A percentile compares a stretch with the other conserved stretches of the same genome.
Evolutionary conservation across 2,329 filamentous ascomycete species (phyloP).

Genomic region (Aspergillus sp.): DNA sequence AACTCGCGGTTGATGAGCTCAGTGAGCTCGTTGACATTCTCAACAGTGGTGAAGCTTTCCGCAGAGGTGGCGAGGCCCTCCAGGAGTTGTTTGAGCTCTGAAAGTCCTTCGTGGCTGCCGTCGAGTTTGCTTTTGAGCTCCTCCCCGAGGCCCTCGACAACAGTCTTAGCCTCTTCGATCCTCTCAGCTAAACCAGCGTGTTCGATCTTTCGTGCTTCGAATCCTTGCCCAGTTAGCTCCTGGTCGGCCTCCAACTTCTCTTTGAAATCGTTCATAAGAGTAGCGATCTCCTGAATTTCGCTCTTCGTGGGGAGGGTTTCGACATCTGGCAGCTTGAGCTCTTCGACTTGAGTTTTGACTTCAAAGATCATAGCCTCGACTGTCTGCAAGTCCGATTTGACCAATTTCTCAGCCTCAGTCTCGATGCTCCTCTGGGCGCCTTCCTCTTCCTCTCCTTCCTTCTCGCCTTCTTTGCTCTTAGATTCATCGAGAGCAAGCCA

Average conservation of each 20-base stretch:
- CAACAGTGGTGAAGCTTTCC: constrained; percentile 46
- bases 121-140: constrained; percentile 75
- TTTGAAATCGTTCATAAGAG: constrained; percentile 67
- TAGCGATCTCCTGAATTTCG: constrained; percentile 68
- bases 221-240: constrained; percentile 72
- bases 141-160: constrained; percentile 75
- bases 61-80: constrained; percentile 67
- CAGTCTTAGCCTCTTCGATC: constrained; percentile 73
- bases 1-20: constrained; percentile 82
- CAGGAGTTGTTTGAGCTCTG: constrained; percentile 56
- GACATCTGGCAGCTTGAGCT: constrained; percentile 69
- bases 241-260: constrained; percentile 67
- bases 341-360: constrained; percentile 75
- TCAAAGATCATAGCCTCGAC: constrained; percentile 81
- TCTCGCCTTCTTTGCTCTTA: constrained; percentile 44
- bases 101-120: constrained; percentile 68
- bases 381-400: constrained; percentile 78
- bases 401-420: constrained; percentile 61
- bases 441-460: constrained; percentile 26
- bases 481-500: constrained; percentile 74
- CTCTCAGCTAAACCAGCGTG: constrained; percentile 75
- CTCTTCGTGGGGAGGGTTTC: constrained; percentile 72
- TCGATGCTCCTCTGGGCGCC: not conserved
- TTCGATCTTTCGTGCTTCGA: constrained; percentile 82
- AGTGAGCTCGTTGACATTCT: constrained; percentile 70